Evolutionary conservation across 192 early-diverging fungal species (phyloP).

Genomic region (Rhizophagus sp.): DNA sequence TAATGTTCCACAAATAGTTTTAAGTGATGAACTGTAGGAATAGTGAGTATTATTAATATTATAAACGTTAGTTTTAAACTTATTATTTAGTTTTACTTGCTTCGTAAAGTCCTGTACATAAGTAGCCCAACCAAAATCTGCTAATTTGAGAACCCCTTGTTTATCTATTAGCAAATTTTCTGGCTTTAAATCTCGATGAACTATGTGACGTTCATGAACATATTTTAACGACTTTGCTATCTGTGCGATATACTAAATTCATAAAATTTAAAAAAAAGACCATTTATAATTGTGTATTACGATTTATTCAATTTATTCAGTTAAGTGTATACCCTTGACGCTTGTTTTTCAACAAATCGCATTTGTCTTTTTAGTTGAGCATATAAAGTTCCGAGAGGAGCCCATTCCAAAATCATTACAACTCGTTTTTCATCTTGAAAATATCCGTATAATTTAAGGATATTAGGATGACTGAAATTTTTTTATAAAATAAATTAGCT

Average conservation of each 20-base stretch:
- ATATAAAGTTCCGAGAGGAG: conserved; percentile 89
- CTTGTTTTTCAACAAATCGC: conserved; percentile 71
- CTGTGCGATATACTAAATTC: conserved; percentile 79
- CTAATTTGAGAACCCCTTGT: conserved; percentile 89
- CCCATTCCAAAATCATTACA: conserved; percentile 93
- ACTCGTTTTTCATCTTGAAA: conserved; percentile 94
- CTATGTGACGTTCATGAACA: conserved; percentile 85
- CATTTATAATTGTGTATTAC: neutral
- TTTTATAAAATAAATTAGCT: neutral
- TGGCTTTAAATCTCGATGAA: conserved; percentile 97
- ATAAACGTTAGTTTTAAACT: neutral
- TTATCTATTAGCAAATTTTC: conserved; percentile 89
- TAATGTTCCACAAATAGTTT: conserved; percentile 90
- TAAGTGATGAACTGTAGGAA: conserved; percentile 54
- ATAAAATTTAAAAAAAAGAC: neutral
- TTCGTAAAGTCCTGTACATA: conserved; percentile 61
- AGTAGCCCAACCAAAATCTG: conserved; percentile 98
- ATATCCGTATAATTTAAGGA: conserved; percentile 91
- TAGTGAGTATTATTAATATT: neutral
- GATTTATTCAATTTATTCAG: neutral
- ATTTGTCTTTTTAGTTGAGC: conserved; percentile 71
- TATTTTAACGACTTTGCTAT: conserved; percentile 84
- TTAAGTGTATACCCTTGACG: conserved; percentile 61
- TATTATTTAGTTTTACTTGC: neutral
- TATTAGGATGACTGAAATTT: conserved; percentile 78